Conservation (phyloP, 164 flowering plant species). For the Nymphaea thermarum region DNA sequence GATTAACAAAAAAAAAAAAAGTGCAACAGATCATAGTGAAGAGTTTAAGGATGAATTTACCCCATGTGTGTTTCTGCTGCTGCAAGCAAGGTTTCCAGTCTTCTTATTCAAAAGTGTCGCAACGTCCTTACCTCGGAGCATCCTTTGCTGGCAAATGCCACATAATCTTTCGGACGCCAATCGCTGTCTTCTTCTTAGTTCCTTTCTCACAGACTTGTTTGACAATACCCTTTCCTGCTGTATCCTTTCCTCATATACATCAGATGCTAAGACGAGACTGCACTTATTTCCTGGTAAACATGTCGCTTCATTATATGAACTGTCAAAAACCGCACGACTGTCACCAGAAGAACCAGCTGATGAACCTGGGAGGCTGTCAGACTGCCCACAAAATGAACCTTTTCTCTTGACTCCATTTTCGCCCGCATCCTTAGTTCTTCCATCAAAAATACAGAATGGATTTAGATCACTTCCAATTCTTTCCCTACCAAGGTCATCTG, state of each 20-base stretch:
- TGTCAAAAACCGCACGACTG: slow-evolving; percentile 22
- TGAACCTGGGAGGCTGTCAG: slow-evolving; percentile 32
- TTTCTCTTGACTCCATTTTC: slow-evolving; percentile 23
- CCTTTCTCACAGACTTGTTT: slow-evolving; percentile 47
- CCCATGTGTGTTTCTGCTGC: slow-evolving; percentile 81
- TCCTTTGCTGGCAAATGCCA: slow-evolving; percentile 70
- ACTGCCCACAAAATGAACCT: slow-evolving; percentile 61
- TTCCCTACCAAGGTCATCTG: slow-evolving; percentile 45
- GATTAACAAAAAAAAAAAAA: not conserved
- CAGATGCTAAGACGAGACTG: slow-evolving; percentile 8
- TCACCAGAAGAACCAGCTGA: slow-evolving; percentile 27
- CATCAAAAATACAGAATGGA: slow-evolving; percentile 2
- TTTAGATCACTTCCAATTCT: slow-evolving; percentile 33
- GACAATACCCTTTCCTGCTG: slow-evolving; percentile 22
- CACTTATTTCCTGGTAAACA: not conserved
- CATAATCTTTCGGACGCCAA: slow-evolving; percentile 66
- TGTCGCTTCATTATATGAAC: not conserved
- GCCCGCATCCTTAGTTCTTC: not conserved
- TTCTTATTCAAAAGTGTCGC: slow-evolving; percentile 68
- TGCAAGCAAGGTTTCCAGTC: slow-evolving; percentile 77
- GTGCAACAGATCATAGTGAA: not conserved
- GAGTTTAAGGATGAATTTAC: slow-evolving; percentile 18
- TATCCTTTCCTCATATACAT: slow-evolving; percentile 27
- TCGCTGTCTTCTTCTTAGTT: slow-evolving; percentile 52
- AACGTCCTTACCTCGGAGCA: slow-evolving; percentile 90